Conservation (phyloP, 305 asterid genomes). For the Fraxinus paxiana region DNA sequence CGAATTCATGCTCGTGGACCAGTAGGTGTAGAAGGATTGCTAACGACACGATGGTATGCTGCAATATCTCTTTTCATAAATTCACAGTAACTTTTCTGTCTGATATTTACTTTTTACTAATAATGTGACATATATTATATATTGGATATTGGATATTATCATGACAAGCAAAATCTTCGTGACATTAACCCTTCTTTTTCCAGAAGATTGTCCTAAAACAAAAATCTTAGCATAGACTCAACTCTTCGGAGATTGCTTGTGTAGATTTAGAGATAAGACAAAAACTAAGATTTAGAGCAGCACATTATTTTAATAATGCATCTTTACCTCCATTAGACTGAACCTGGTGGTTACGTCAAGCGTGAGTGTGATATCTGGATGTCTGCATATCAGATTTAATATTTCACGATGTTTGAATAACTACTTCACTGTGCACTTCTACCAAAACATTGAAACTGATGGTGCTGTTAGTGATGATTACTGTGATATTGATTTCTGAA, state of each 20-base stretch:
- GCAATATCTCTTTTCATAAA: not conserved
- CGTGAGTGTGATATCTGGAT: not conserved
- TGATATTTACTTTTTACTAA: not conserved
- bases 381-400: not conserved
- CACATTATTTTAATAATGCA: not conserved
- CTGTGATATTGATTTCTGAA: not conserved
- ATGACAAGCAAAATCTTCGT: not conserved
- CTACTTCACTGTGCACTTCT: not conserved
- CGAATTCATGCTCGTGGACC: constrained; percentile 74
- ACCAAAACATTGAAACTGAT: not conserved
- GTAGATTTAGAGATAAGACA: not conserved
- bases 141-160: not conserved
- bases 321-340: not conserved
- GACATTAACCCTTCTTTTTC: not conserved
- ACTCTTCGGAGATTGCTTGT: not conserved
- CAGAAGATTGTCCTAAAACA: not conserved
- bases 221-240: not conserved
- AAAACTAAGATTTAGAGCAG: not conserved
- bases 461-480: not conserved
- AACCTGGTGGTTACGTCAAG: not conserved
- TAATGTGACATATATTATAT: not conserved
- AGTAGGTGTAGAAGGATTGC: constrained; percentile 64
- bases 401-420: not conserved
- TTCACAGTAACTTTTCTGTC: not conserved
- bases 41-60: constrained; percentile 54